phyloP scores from a whole-genome alignment of 2,329 filamentous ascomycete genomes.

The Fusarium subtropicale region DNA sequence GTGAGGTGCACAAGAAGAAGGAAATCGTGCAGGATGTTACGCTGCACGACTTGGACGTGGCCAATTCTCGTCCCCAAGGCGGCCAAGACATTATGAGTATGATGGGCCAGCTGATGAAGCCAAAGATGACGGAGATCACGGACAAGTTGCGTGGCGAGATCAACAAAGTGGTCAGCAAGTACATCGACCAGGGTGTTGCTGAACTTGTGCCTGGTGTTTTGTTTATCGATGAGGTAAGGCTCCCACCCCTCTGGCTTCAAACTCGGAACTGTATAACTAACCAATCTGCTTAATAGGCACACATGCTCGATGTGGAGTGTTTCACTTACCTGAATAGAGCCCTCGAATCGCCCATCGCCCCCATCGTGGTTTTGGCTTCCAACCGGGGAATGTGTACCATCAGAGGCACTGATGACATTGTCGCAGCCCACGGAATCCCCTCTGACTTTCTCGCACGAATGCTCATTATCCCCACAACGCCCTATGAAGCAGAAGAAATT shows the following conservation, averaged over 20 bases:
- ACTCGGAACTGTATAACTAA: constrained; percentile 41
- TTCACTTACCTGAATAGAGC: constrained; percentile 99
- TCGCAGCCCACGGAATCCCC: constrained; percentile 92
- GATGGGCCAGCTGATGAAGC: constrained; percentile 99
- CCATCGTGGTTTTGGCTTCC: constrained; percentile 96
- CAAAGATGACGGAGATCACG: constrained; percentile 99
- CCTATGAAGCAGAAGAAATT: constrained; percentile 90
- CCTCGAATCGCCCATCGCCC: constrained; percentile 93
- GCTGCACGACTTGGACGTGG: constrained; percentile 94
- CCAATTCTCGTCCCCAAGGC: constrained; percentile 93
- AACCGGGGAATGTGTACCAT: constrained; percentile 96
- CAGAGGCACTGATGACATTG: constrained; percentile 83
- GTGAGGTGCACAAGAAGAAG: constrained; percentile 99
- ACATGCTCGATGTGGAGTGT: constrained; percentile 99
- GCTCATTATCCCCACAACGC: constrained; percentile 94
- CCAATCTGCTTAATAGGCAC: constrained; percentile 70
- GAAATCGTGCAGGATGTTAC: constrained; percentile 99
- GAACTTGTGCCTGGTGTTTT: constrained; percentile 98
- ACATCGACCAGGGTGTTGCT: constrained; percentile 97
- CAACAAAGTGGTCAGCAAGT: constrained; percentile 99
- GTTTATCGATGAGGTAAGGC: constrained; percentile 93
- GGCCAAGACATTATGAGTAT: constrained; percentile 99
- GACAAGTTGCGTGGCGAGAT: constrained; percentile 96
- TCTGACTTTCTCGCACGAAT: constrained; percentile 93
- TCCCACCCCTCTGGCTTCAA: constrained; percentile 16